Percentiles rank a stretch among this genome's conserved stretches.
Conservation (phyloP, 257 asterid genomes). For the Salvia miltiorrhiza region DNA sequence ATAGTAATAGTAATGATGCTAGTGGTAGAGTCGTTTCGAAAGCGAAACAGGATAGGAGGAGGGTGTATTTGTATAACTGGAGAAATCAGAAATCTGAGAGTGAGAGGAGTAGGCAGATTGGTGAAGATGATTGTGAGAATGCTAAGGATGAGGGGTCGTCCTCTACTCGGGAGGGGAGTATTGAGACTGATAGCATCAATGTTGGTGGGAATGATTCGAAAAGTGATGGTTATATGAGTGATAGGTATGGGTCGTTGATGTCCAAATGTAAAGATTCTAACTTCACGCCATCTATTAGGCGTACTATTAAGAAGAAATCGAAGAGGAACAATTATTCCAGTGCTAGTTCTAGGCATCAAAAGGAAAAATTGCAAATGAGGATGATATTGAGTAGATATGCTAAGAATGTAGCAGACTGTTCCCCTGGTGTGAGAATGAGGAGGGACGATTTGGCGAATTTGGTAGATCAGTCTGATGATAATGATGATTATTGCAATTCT, state of each 20-base stretch:
- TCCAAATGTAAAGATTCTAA: constrained; percentile 59
- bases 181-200: constrained; percentile 50
- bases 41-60: constrained; percentile 50
- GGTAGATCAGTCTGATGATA: constrained; percentile 74
- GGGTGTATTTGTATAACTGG: constrained; percentile 85
- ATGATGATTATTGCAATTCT: constrained; percentile 64
- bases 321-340: constrained; percentile 41
- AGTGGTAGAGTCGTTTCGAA: constrained; percentile 31
- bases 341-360: constrained; percentile 39
- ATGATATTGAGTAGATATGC: constrained; percentile 37
- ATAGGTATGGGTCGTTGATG: constrained; percentile 49
- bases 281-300: constrained; percentile 66
- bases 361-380: constrained; percentile 50
- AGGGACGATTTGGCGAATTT: constrained; percentile 63
- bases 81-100: constrained; percentile 77
- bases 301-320: constrained; percentile 55
- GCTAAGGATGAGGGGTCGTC: constrained; percentile 47
- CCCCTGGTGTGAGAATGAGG: constrained; percentile 36
- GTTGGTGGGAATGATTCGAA: constrained; percentile 75
- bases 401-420: constrained; percentile 37
- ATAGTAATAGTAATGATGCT: constrained; percentile 18
- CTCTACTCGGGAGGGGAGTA: constrained; percentile 51
- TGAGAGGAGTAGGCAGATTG: constrained; percentile 59
- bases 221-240: constrained; percentile 68
- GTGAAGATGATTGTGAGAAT: constrained; percentile 42